Percentiles rank a stretch among this genome's conserved stretches.
Conservation (phyloP, 495 filamentous ascomycete genomes). For the Penicillium cataractarum region DNA sequence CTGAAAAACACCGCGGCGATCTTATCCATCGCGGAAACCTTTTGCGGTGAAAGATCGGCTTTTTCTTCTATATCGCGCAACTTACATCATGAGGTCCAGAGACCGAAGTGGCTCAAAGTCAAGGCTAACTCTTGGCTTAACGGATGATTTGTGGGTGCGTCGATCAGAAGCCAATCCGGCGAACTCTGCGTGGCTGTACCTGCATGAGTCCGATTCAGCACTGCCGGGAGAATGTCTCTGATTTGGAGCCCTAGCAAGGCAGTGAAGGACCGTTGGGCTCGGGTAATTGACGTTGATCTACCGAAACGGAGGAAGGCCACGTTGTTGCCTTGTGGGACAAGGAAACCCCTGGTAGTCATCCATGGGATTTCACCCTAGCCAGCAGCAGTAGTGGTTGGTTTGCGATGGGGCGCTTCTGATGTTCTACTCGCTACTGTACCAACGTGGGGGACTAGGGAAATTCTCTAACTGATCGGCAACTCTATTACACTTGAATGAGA, state of each 20-base stretch:
- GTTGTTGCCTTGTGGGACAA: not conserved
- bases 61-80: not conserved
- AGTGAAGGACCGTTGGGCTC: constrained; percentile 1
- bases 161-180: not conserved
- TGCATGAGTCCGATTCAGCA: constrained; percentile 1
- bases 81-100: not conserved
- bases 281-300: not conserved
- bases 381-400: not conserved
- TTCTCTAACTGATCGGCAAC: constrained; percentile 32
- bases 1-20: not conserved
- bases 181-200: not conserved
- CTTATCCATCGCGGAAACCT: not conserved
- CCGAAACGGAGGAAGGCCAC: not conserved
- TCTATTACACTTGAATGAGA: constrained; percentile 22
- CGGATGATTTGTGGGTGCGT: not conserved
- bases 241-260: constrained; percentile 14
- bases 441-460: constrained; percentile 24
- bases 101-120: not conserved
- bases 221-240: constrained; percentile 10
- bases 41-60: not conserved
- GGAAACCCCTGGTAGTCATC: not conserved
- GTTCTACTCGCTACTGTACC: constrained; percentile 20
- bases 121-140: not conserved
- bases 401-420: not conserved
- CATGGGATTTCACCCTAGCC: not conserved